Evolutionary conservation across 129 eudicot species (phyloP).

Genomic region (Chrysanthemum makinoi): DNA sequence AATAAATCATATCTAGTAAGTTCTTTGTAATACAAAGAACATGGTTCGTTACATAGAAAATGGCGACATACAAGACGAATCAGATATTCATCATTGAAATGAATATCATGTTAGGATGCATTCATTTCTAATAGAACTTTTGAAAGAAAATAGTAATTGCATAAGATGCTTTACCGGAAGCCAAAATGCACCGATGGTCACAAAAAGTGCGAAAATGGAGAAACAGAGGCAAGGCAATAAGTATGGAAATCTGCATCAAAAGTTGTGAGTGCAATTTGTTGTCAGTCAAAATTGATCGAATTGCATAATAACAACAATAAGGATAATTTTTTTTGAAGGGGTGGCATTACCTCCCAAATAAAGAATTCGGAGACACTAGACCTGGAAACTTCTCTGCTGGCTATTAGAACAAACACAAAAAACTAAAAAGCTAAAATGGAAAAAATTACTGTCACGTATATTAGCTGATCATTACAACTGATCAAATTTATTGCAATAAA

Average conservation of each 20-base stretch:
- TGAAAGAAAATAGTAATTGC: background rate
- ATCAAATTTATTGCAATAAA: too few species aligned
- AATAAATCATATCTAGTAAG: background rate
- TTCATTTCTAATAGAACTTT: background rate
- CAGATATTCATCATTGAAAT: background rate
- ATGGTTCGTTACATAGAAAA: too few species aligned
- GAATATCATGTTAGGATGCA: conserved; percentile 18
- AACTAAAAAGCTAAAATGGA: background rate
- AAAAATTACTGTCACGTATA: background rate
- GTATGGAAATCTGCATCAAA: conserved; percentile 80
- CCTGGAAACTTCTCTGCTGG: conserved; percentile 93
- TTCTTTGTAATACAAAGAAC: too few species aligned
- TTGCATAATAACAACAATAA: background rate
- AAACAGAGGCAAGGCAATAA: conserved; percentile 75
- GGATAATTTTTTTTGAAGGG: background rate
- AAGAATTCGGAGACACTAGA: conserved; percentile 62
- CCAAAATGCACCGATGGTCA: conserved; percentile 55
- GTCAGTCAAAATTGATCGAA: background rate
- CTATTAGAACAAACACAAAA: conserved; percentile 28
- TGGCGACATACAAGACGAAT: background rate
- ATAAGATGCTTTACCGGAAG: conserved; percentile 64
- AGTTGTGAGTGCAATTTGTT: conserved; percentile 12
- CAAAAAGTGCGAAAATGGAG: conserved; percentile 59
- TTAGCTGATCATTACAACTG: too few species aligned
- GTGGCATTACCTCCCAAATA: conserved; percentile 69